Conservation (phyloP, 2,329 filamentous ascomycete genomes). For the Rhynchosporium agropyri region DNA sequence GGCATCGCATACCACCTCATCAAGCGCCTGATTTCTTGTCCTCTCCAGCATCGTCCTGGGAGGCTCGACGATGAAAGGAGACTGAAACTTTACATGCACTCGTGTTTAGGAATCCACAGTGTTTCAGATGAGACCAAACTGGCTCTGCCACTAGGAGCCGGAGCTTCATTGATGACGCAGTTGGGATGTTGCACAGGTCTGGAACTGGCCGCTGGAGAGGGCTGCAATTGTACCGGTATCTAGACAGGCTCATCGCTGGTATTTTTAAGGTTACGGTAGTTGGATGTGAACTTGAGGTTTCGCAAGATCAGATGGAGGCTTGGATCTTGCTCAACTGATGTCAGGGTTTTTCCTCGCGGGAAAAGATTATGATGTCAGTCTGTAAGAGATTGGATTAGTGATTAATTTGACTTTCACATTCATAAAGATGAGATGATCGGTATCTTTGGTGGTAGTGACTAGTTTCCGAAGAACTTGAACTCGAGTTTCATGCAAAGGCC, state of each 20-base stretch:
- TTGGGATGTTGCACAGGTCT: conserved; percentile 9
- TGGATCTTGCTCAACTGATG: not conserved
- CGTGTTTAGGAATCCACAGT: conserved; percentile 20
- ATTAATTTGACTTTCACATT: not conserved
- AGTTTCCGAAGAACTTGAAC: not conserved
- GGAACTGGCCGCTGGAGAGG: not conserved
- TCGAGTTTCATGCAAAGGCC: not conserved
- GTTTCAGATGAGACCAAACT: conserved; percentile 24
- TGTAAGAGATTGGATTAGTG: not conserved
- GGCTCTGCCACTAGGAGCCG: not conserved
- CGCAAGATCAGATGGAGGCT: not conserved
- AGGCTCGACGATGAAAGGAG: conserved; percentile 5
- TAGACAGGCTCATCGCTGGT: not conserved
- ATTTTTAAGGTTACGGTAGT: not conserved
- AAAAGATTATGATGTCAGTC: conserved; percentile 11
- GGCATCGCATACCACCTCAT: conserved; percentile 18
- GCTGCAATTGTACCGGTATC: not conserved
- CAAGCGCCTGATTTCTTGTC: conserved; percentile 16
- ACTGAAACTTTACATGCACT: conserved; percentile 21
- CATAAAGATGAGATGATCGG: conserved; percentile 10
- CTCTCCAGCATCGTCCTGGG: conserved; percentile 8
- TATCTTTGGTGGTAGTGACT: not conserved
- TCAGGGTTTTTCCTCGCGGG: not conserved
- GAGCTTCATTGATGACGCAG: conserved; percentile 17
- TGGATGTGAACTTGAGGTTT: not conserved